A percentile compares a stretch with the other conserved stretches of the same genome.
Evolutionary conservation across 225 moss, liverwort and hornwort species (phyloP).

Genomic region (Asterella californica): DNA sequence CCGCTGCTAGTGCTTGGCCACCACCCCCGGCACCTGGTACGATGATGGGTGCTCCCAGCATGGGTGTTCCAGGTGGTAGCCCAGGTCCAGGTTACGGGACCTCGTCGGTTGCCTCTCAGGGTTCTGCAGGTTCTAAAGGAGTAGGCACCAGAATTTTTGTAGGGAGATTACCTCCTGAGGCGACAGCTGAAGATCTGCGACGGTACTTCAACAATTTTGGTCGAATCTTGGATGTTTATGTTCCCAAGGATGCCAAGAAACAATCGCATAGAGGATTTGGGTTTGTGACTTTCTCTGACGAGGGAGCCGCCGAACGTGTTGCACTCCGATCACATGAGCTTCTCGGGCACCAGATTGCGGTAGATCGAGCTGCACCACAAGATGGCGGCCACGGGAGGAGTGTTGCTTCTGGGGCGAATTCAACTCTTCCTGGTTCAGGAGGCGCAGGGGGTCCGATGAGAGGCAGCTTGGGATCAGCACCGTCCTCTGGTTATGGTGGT

Average conservation of each 20-base stretch:
- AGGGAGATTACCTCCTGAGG: constrained; percentile 89
- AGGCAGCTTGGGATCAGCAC: constrained; percentile 70
- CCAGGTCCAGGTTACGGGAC: constrained; percentile 61
- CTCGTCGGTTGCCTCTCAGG: constrained; percentile 48
- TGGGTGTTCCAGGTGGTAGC: constrained; percentile 70
- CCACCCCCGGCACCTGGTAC: constrained; percentile 63
- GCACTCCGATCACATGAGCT: constrained; percentile 88
- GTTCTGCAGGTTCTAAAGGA: constrained; percentile 66
- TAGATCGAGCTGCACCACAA: constrained; percentile 94
- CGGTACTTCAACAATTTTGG: constrained; percentile 98
- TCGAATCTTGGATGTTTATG: constrained; percentile 90
- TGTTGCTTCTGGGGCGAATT: constrained; percentile 56
- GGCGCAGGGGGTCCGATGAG: constrained; percentile 94
- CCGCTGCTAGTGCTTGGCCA: constrained; percentile 77
- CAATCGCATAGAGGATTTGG: constrained; percentile 95
- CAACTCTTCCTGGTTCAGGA: constrained; percentile 58
- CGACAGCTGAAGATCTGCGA: constrained; percentile 89
- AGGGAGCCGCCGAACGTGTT: constrained; percentile 94
- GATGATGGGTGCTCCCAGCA: constrained; percentile 71
- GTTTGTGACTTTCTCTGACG: constrained; percentile 95
- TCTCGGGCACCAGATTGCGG: constrained; percentile 98
- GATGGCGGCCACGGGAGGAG: constrained; percentile 81
- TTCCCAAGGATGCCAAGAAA: constrained; percentile 98
- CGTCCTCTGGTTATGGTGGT: constrained; percentile 70
- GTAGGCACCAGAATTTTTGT: constrained; percentile 91